These are phyloP conservation scores for Ustilago loliicola DNA, from an alignment of 1,284 basidiomycete species.

Conservation along the genomic window DNA sequence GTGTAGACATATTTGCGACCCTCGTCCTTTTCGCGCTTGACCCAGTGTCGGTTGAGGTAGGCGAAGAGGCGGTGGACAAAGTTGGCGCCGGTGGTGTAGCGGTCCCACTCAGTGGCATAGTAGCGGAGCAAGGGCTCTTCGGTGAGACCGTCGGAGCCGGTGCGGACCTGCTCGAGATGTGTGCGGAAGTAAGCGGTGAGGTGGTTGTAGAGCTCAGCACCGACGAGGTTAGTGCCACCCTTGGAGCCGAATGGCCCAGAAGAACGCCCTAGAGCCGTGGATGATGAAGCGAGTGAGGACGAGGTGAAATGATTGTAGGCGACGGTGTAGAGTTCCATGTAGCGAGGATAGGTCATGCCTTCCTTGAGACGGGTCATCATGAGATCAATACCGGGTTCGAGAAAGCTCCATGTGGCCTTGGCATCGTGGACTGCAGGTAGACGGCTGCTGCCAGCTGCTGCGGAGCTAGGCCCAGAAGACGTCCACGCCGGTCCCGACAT, in stretches of 20 bases:
- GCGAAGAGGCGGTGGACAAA: constrained; percentile 87
- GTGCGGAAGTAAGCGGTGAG: constrained; percentile 85
- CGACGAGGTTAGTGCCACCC: constrained; percentile 89
- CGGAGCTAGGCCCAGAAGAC: constrained; percentile 19
- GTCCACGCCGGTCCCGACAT: constrained; percentile 32
- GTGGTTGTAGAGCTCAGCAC: constrained; percentile 91
- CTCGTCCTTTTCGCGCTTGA: constrained; percentile 97
- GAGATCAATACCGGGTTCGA: constrained; percentile 81
- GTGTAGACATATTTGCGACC: constrained; percentile 94
- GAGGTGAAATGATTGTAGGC: constrained; percentile 97
- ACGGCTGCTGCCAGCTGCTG: constrained; percentile 26
- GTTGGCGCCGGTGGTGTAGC: constrained; percentile 95
- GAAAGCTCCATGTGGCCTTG: constrained; percentile 85
- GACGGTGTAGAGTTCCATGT: constrained; percentile 88
- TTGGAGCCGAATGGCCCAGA: constrained; percentile 41
- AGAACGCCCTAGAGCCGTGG: constrained; percentile 47
- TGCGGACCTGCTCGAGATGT: constrained; percentile 70
- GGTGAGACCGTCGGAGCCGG: constrained; percentile 84
- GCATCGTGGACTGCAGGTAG: constrained; percentile 47
- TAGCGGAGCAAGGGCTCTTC: constrained; percentile 90
- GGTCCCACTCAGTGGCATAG: constrained; percentile 93
- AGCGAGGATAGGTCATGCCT: constrained; percentile 90
- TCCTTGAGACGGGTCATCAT: constrained; percentile 76
- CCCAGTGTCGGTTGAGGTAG: constrained; percentile 99
- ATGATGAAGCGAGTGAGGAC: constrained; percentile 78